phyloP scores from a whole-genome alignment of 495 filamentous ascomycete species.

The Copromyces sp. region DNA sequence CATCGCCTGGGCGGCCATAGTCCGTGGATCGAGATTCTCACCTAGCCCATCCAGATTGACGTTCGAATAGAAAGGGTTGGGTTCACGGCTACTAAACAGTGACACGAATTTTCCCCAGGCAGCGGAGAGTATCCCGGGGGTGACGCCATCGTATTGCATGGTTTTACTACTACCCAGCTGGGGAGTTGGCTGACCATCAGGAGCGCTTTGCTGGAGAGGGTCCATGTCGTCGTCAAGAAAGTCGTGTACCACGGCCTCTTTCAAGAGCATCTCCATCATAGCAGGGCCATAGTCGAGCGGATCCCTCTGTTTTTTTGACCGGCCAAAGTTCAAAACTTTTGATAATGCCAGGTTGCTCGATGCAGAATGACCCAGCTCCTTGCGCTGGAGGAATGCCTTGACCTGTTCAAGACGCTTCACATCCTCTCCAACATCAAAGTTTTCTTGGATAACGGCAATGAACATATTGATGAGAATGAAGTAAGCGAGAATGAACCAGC shows the following conservation, averaged over 20 bases:
- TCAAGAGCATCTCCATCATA: conserved; percentile 87
- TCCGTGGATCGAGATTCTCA: conserved; percentile 69
- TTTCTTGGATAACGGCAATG: conserved; percentile 99
- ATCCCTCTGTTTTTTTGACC: conserved; percentile 56
- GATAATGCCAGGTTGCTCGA: conserved; percentile 72
- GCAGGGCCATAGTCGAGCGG: conserved; percentile 81
- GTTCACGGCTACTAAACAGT: conserved; percentile 53
- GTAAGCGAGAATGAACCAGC: conserved; percentile 92
- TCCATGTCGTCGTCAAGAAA: conserved; percentile 71
- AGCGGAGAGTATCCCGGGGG: conserved; percentile 45
- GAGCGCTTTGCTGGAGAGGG: conserved; percentile 29
- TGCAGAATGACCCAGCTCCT: conserved; percentile 55
- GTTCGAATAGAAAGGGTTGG: conserved; percentile 91
- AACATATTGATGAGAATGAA: conserved; percentile 99
- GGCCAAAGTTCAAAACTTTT: conserved; percentile 74
- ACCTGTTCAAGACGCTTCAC: conserved; percentile 96
- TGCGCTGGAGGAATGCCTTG: conserved; percentile 82
- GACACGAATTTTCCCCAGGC: conserved; percentile 46
- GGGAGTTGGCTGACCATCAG: conserved; percentile 26
- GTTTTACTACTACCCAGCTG: conserved; percentile 8
- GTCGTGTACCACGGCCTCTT: conserved; percentile 87
- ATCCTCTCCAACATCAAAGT: conserved; percentile 98
- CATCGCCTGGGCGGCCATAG: conserved; percentile 83
- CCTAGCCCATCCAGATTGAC: conserved; percentile 60
- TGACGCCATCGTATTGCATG: conserved; percentile 19